Base-by-base conservation (phyloP, 2,329 filamentous ascomycete species). In the Exophiala viscosa region DNA sequence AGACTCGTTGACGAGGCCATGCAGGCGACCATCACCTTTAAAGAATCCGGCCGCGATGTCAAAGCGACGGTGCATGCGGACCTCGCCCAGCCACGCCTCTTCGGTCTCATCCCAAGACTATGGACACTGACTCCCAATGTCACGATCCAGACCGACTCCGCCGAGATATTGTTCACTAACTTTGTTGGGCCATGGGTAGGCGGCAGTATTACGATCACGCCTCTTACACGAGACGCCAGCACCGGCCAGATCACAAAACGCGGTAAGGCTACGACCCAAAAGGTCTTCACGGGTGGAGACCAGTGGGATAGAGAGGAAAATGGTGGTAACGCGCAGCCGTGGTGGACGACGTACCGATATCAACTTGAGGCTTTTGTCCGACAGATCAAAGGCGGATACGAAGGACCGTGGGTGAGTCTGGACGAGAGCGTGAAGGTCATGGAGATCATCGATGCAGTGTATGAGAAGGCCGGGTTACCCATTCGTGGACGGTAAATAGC, bases 321-420 rank as follows among this genome's bases (percentile, higher is more conserved):
- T 15, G 14, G 34, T 23, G 17, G 18, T 11, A 17, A 33, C 6
- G 52, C 44, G 8, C 66, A 72, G 61, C 59, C 61, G 2, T 71
- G 64, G 50, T 78, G 75, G 75, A 64, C 67, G 18, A 70, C 71
- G 10, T 78, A 76, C 60, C 67, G 73, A 7, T 67, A 76, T 58
- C 70, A 74, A 65, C 66, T 79, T 32, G 74, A 78, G 61, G 67
- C 72, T 50, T 79, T 80, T 59, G 73, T 79, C 7, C 71, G 77
- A 62, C 64, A 63, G 32, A 58, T 78, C 42, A 69, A 68, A 39
- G 72, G 71, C 0, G 34, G 34, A 3, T 34, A 35, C 11, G 28
- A 33, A 20, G 32, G 41, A 10, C 42, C 34, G 1, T 77, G 75
- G 72, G 64, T 78, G 4, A 60, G 64, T 15, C 60, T 58, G 1